Evolutionary conservation across 2,329 filamentous ascomycete species (phyloP), one percentile per base, ranked within the genome.

Genomic region (Aphanoascus verrucosus): DNA sequence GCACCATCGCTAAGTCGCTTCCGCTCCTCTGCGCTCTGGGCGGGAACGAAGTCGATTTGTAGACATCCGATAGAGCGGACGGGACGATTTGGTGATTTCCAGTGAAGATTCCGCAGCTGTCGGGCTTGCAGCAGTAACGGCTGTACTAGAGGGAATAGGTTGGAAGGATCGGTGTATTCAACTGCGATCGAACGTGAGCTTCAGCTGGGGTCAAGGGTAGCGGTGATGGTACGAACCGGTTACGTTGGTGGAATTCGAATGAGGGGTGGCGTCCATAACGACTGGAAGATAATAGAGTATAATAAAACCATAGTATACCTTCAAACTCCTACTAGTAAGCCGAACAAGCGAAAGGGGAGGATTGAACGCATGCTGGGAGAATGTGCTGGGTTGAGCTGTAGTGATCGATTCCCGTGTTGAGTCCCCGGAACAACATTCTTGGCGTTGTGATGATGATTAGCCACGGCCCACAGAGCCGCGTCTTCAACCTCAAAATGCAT

Each of bases 141-240:
- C 9, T 85, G 84, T 42, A 97, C 75, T 50, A 91, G 78, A 55
- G 87, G 83, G 71, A 91, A 97, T 58, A 97, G 80, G 63, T 86
- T 84, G 66, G 88, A 86, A 51, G 93, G 91, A 72, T 98, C 93
- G 73, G 86, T 88, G 73, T 95, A 98, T 76, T 97, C 90, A 74
- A 96, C 89, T 94, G 57, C 37, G 40, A 28, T 53, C 34, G 20
- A 43, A 31, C 17, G 51, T 54, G 9, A 53, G 40, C 32, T 50
- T 51, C 35, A 20, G 31, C 8, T n/a, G 15, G 47, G 28, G 50
- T 51, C 31, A 19, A 23, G 38, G 42, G 49, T 34, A 38, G 44
- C 23, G 5, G 42, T 20, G 8, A 14, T 15, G 35, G 34, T 41
- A 58, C 69, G 52, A 73, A 86, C 84, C 84, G 67, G 84, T 87